Evolutionary conservation across 176 grass and related monocot genomes (phyloP).

Genomic region (Musa troglodytarum): DNA sequence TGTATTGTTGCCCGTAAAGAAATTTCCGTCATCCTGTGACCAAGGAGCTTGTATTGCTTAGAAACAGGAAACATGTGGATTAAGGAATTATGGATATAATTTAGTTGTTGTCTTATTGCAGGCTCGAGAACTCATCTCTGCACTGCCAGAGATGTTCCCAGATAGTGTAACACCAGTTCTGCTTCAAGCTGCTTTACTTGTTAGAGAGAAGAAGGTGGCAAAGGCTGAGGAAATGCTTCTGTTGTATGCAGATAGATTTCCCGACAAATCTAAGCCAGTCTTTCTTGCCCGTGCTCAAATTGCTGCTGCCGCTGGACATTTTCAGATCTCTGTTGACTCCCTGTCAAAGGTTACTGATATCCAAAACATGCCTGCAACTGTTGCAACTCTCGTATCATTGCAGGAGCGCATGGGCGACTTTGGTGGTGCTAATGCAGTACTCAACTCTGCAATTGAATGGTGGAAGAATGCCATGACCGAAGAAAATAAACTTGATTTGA

Average conservation of each 20-base stretch:
- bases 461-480: slow-evolving; percentile 87
- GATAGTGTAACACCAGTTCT: slow-evolving; percentile 51
- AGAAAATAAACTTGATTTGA: slow-evolving; percentile 62
- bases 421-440: slow-evolving; percentile 38
- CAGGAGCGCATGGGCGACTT: slow-evolving; percentile 58
- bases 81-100: neutral
- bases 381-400: slow-evolving; percentile 61
- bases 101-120: slow-evolving; percentile 25
- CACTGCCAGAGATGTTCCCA: slow-evolving; percentile 44
- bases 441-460: slow-evolving; percentile 65
- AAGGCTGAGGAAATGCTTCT: slow-evolving; percentile 80
- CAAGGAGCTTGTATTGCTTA: neutral
- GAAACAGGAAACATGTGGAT: neutral
- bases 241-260: slow-evolving; percentile 47
- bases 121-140: slow-evolving; percentile 59
- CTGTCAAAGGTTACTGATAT: slow-evolving; percentile 65
- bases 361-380: slow-evolving; percentile 72
- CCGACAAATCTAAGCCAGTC: slow-evolving; percentile 41
- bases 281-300: slow-evolving; percentile 79
- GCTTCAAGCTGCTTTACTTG: slow-evolving; percentile 65
- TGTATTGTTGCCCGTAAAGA: neutral
- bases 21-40: neutral
- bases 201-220: slow-evolving; percentile 69
- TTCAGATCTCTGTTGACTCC: slow-evolving; percentile 61
- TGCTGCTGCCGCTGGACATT: slow-evolving; percentile 57